Evolutionary conservation across 352 stramenopile species (phyloP).

Genomic region (Phytopythium vexans): DNA sequence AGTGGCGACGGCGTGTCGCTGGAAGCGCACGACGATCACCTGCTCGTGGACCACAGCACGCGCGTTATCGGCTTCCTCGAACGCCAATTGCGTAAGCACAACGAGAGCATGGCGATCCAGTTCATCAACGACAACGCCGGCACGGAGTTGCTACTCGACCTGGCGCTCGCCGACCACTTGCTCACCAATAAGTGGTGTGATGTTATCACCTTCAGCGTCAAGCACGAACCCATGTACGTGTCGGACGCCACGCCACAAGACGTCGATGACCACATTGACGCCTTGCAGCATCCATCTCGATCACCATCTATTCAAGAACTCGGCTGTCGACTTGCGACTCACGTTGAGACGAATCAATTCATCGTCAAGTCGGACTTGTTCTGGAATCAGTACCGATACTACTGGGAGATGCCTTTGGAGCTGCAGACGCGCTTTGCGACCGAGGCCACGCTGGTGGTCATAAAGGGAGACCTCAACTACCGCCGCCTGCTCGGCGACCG

Average conservation of each 20-base stretch:
- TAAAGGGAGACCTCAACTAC: slow-evolving; percentile 98
- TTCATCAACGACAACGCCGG: slow-evolving; percentile 74
- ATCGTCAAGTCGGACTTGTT: slow-evolving; percentile 26
- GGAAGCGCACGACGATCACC: slow-evolving; percentile 45
- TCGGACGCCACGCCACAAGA: slow-evolving; percentile 62
- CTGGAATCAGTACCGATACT: slow-evolving; percentile 71
- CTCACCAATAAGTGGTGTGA: slow-evolving; percentile 45
- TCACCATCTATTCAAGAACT: slow-evolving; percentile 34
- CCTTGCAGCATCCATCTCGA: slow-evolving; percentile 30
- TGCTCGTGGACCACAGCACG: slow-evolving; percentile 54
- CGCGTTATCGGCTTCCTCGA: slow-evolving; percentile 42
- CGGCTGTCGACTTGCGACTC: slow-evolving; percentile 31
- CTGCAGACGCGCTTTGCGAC: slow-evolving; percentile 19
- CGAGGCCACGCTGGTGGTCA: slow-evolving; percentile 86
- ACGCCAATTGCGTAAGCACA: no score
- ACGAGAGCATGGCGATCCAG: slow-evolving; percentile 22
- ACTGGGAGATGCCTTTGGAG: slow-evolving; percentile 48
- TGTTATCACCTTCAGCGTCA: slow-evolving; percentile 66
- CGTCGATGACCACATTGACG: slow-evolving; percentile 47
- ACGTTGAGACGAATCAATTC: slow-evolving; percentile 23
- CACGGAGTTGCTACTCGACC: slow-evolving; percentile 60
- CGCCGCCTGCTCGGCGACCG: slow-evolving; percentile 91
- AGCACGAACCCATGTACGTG: slow-evolving; percentile 71
- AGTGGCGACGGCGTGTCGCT: slow-evolving; percentile 44
- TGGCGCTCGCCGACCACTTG: slow-evolving; percentile 58